Conservation (phyloP, 345 rosid genomes). For the Eucalyptus microcorys region DNA sequence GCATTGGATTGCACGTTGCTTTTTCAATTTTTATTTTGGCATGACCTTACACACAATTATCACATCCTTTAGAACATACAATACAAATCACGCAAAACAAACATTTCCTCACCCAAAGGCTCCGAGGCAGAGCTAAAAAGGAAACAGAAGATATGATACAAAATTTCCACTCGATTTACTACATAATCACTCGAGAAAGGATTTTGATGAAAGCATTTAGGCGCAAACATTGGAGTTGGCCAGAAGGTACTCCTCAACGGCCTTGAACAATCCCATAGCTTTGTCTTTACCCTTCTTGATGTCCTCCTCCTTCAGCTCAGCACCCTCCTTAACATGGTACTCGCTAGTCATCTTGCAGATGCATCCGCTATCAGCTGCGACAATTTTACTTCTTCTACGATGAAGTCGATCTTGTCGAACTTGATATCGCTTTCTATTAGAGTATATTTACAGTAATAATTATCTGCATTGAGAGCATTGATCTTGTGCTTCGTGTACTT, state of each 20-base stretch:
- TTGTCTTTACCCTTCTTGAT: background rate
- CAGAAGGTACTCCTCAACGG: background rate
- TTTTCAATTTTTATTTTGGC: too few relatives aligned
- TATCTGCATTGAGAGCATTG: background rate
- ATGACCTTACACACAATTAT: background rate
- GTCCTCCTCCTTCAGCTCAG: background rate
- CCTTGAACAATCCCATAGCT: background rate
- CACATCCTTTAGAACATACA: background rate
- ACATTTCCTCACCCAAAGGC: too few relatives aligned
- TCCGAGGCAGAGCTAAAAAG: too few relatives aligned
- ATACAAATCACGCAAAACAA: too few relatives aligned
- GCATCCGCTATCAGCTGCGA: background rate
- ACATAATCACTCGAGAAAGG: too few relatives aligned
- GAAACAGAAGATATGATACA: too few relatives aligned
- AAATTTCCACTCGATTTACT: too few relatives aligned
- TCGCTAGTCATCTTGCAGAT: background rate
- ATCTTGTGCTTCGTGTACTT: background rate
- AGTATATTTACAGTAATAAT: background rate
- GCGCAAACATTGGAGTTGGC: background rate
- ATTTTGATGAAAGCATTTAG: background rate
- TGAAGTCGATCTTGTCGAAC: background rate
- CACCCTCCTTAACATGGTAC: background rate
- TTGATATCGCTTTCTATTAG: background rate
- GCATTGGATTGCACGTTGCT: background rate
- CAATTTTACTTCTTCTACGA: background rate